These are phyloP conservation scores for Aspergillus intermedius DNA, from an alignment of 2,329 filamentous ascomycete species.

Conservation along the genomic window DNA sequence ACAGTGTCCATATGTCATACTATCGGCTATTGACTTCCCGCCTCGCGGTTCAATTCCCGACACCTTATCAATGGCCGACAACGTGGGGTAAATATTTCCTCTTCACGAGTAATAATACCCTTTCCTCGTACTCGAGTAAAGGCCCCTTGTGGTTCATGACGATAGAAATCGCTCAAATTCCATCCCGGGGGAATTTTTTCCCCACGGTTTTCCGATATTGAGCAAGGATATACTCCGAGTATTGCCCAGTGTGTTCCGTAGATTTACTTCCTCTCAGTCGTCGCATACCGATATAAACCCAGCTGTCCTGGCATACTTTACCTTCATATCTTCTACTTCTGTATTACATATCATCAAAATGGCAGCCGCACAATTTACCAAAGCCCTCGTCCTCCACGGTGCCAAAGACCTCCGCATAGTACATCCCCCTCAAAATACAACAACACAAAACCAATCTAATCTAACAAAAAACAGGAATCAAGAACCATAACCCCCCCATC, in stretches of 20 bases:
- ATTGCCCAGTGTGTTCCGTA: neutral
- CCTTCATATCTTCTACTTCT: conserved; percentile 4
- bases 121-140: too few relatives aligned
- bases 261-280: too few relatives aligned
- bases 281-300: neutral
- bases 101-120: too few relatives aligned
- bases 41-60: conserved; percentile 9
- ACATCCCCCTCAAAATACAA: conserved; percentile 15
- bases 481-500: conserved; percentile 43
- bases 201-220: conserved; percentile 10
- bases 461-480: conserved; percentile 43
- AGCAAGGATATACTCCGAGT: neutral
- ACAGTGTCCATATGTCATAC: neutral
- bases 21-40: conserved; percentile 13
- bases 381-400: conserved; percentile 52
- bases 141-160: too few relatives aligned
- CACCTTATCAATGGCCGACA: conserved; percentile 2
- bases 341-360: conserved; percentile 4
- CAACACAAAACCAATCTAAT: neutral
- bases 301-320: neutral
- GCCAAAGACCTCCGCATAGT: conserved; percentile 56
- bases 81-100: neutral
- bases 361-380: conserved; percentile 18
- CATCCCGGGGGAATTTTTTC: neutral
- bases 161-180: too few relatives aligned